phyloP scores from a whole-genome alignment of 352 stramenopile species.

The Phytophthora litchii region DNA sequence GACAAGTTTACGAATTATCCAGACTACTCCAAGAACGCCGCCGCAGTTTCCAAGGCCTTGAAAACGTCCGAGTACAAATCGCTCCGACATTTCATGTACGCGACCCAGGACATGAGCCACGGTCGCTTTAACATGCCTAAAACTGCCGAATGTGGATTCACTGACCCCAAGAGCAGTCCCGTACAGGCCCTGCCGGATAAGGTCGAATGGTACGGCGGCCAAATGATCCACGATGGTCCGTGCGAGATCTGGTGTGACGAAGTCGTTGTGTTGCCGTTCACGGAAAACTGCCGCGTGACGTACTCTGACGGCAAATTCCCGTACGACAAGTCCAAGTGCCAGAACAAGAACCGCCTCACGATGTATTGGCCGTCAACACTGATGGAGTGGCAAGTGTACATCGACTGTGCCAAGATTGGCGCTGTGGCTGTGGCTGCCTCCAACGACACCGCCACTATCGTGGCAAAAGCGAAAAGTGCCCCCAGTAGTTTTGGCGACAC shows the following conservation, averaged over 20 bases:
- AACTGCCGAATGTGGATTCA: slow-evolving; percentile 37
- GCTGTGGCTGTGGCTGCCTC: no score
- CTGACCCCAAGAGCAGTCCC: slow-evolving; percentile 22
- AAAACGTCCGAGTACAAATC: slow-evolving; percentile 21
- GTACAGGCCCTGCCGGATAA: slow-evolving; percentile 32
- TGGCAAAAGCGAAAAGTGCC: background rate
- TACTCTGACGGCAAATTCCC: slow-evolving; percentile 35
- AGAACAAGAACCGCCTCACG: slow-evolving; percentile 35
- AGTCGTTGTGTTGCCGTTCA: slow-evolving; percentile 45
- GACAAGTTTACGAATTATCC: slow-evolving; percentile 28
- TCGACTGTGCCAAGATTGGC: no score
- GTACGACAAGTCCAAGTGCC: slow-evolving; percentile 38
- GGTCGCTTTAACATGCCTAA: slow-evolving; percentile 23
- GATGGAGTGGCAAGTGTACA: slow-evolving; percentile 23
- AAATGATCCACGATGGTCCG: slow-evolving; percentile 45
- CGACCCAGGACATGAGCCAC: slow-evolving; percentile 25
- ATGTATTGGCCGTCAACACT: slow-evolving; percentile 45
- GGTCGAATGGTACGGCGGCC: slow-evolving; percentile 39
- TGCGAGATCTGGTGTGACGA: slow-evolving; percentile 56
- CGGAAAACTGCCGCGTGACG: slow-evolving; percentile 37
- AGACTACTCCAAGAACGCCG: slow-evolving; percentile 9
- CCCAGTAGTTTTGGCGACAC: no score
- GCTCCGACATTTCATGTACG: slow-evolving; percentile 18
- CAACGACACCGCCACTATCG: background rate
- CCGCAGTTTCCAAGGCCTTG: slow-evolving; percentile 12